Evolutionary conservation across 2,329 filamentous ascomycete species (phyloP).

Genomic region (Setomelanomma holmii): DNA sequence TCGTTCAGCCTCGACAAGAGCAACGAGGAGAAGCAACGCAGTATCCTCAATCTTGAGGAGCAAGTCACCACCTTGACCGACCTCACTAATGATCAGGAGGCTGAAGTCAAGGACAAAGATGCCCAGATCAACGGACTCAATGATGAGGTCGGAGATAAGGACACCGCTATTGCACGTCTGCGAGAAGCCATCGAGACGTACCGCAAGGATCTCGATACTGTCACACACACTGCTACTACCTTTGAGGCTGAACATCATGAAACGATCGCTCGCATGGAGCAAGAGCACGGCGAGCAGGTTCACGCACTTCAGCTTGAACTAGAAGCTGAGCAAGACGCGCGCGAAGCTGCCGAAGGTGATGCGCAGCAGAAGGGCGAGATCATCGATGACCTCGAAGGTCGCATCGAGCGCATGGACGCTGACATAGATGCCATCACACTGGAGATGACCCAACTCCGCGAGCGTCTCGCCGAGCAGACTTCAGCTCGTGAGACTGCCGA

Average conservation of each 20-base stretch:
- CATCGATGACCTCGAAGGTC: slow-evolving; percentile 50
- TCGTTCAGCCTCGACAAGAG: slow-evolving; percentile 46
- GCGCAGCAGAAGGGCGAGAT: slow-evolving; percentile 46
- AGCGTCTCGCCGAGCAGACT: slow-evolving; percentile 45
- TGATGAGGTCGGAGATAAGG: slow-evolving; percentile 41
- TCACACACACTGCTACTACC: slow-evolving; percentile 46
- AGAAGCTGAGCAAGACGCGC: slow-evolving; percentile 46
- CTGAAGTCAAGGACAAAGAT: slow-evolving; percentile 40
- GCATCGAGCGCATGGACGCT: slow-evolving; percentile 45
- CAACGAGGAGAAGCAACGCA: slow-evolving; percentile 47
- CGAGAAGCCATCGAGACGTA: slow-evolving; percentile 49
- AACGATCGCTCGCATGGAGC: slow-evolving; percentile 48
- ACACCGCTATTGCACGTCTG: slow-evolving; percentile 47
- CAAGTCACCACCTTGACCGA: slow-evolving; percentile 32
- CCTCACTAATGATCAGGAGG: slow-evolving; percentile 43
- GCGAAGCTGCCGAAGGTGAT: slow-evolving; percentile 49
- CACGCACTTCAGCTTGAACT: slow-evolving; percentile 48
- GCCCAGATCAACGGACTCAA: slow-evolving; percentile 35
- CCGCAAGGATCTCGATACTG: slow-evolving; percentile 46
- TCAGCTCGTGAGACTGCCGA: slow-evolving; percentile 44
- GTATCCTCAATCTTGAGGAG: slow-evolving; percentile 49
- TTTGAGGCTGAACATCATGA: slow-evolving; percentile 51
- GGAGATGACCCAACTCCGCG: slow-evolving; percentile 43
- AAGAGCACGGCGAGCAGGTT: slow-evolving; percentile 47
- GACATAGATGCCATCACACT: slow-evolving; percentile 43